phyloP scores from a whole-genome alignment of 2,329 filamentous ascomycete species.

The Colletotrichum paranaense region DNA sequence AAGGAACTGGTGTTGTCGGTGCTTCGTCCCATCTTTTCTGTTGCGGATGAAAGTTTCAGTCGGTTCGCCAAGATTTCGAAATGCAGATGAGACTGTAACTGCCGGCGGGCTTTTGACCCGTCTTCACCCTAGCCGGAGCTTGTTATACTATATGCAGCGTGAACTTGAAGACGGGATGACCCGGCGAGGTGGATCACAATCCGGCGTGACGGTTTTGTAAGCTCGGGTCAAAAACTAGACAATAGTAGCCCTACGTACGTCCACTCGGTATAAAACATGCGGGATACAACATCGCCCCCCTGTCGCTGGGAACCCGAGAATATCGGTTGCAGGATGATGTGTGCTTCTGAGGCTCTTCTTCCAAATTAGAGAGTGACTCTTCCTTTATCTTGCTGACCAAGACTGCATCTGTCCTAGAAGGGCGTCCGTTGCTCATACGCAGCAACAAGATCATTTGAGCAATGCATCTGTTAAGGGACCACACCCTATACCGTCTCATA shows the following conservation, averaged over 20 bases:
- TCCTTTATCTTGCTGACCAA: background rate
- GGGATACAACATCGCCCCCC: background rate
- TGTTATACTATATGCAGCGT: no score
- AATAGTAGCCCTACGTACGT: background rate
- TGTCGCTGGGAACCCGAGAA: background rate
- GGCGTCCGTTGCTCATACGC: no score
- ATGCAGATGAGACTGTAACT: conserved; percentile 1
- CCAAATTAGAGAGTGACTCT: no score
- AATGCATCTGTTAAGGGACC: background rate
- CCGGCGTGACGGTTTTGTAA: background rate
- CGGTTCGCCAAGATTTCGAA: background rate
- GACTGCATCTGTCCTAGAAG: background rate
- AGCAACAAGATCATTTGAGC: no score
- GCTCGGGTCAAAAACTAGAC: background rate
- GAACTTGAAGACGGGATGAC: background rate
- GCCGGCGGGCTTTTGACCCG: background rate
- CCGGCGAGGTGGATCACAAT: background rate
- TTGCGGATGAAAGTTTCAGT: conserved; percentile 28
- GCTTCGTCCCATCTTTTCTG: conserved; percentile 21
- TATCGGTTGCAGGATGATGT: background rate
- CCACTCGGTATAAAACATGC: background rate
- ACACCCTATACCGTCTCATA: conserved; percentile 12
- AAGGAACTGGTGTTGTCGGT: background rate
- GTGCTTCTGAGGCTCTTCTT: background rate
- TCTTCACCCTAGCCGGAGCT: background rate